phyloP scores from a whole-genome alignment of 768 basidiomycete genomes.

The Termitomyces titanicus region DNA sequence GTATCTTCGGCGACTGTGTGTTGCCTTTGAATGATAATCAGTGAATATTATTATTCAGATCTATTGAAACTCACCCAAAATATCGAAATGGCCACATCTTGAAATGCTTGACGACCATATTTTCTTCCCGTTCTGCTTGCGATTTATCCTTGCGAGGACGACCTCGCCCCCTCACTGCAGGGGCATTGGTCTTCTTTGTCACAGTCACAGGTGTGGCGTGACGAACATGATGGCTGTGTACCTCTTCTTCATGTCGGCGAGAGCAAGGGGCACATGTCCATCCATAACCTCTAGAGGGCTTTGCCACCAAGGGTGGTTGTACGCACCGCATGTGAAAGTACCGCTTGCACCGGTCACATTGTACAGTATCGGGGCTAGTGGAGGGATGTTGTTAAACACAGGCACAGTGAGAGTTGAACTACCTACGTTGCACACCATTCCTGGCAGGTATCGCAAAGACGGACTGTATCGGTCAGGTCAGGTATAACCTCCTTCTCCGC shows the following conservation, averaged over 20 bases:
- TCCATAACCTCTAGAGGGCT: constrained; percentile 93
- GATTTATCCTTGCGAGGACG: constrained; percentile 73
- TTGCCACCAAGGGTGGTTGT: constrained; percentile 83
- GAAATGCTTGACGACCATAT: constrained; percentile 74
- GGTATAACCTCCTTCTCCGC: constrained; percentile 92
- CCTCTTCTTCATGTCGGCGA: constrained; percentile 79
- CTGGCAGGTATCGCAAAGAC: constrained; percentile 81
- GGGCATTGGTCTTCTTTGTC: constrained; percentile 62
- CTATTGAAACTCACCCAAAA: constrained; percentile 70
- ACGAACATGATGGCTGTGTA: constrained; percentile 71
- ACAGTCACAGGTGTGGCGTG: constrained; percentile 42
- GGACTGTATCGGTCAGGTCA: constrained; percentile 82
- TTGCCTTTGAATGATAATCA: constrained; percentile 43
- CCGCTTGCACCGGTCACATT: constrained; percentile 88
- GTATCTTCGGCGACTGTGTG: constrained; percentile 93
- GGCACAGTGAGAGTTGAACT: constrained; percentile 16
- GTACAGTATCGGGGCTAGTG: constrained; percentile 75
- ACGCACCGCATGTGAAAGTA: constrained; percentile 96
- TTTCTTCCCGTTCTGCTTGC: constrained; percentile 76
- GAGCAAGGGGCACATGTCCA: constrained; percentile 98
- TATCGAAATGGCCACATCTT: constrained; percentile 96
- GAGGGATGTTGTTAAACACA: constrained; percentile 9
- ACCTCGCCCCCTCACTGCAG: constrained; percentile 67
- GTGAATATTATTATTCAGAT: constrained; percentile 1
- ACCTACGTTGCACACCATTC: constrained; percentile 88